These are phyloP conservation scores for Fusarium odoratissimum DNA, from an alignment of 2,329 filamentous ascomycete genomes.

Conservation along the genomic window DNA sequence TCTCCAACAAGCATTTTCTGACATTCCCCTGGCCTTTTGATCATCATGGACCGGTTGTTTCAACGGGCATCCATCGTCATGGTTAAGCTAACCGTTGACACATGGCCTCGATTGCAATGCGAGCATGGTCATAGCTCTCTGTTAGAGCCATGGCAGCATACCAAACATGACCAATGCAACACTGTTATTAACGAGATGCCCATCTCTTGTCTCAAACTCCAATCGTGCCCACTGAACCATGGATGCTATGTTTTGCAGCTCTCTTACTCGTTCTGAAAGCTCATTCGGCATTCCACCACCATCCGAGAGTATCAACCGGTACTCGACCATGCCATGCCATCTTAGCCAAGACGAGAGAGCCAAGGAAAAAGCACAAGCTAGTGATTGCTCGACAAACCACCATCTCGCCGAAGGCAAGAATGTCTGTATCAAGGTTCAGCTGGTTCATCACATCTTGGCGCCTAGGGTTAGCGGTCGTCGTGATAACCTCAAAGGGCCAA, in stretches of 20 bases:
- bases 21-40: constrained; percentile 19
- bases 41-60: constrained; percentile 20
- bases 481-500: constrained; percentile 30
- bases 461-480: constrained; percentile 28
- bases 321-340: background rate
- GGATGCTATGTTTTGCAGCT: background rate
- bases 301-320: constrained; percentile 4
- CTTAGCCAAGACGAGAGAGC: constrained; percentile 4
- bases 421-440: constrained; percentile 40
- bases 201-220: constrained; percentile 7
- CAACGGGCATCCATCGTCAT: constrained; percentile 24
- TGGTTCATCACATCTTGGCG: constrained; percentile 26
- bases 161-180: background rate
- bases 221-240: background rate
- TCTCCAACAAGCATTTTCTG: constrained; percentile 2
- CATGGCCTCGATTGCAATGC: constrained; percentile 2
- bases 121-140: background rate
- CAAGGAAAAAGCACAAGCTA: background rate
- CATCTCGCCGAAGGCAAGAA: constrained; percentile 32
- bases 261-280: background rate
- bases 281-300: constrained; percentile 29
- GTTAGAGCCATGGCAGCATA: background rate
- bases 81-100: constrained; percentile 12
- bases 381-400: constrained; percentile 29
- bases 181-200: constrained; percentile 4